Evolutionary conservation across 2,329 filamentous ascomycete genomes (phyloP), one percentile per base, ranked within the genome.

Genomic region (Colletotrichum eremochloae): DNA sequence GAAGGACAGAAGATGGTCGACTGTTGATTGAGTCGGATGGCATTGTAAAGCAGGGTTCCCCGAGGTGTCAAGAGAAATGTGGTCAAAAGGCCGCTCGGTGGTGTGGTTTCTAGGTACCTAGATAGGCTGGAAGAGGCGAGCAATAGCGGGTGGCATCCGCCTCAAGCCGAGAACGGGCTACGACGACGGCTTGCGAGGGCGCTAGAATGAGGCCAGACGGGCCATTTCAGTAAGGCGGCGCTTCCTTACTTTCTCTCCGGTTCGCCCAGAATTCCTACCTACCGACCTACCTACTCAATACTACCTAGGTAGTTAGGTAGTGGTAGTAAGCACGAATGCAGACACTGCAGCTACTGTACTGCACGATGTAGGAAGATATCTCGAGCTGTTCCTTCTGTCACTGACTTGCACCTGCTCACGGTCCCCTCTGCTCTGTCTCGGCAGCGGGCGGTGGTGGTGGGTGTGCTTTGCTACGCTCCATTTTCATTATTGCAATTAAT

Each of bases 201-300:
- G 48, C 50, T 52, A 57, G 50, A 71, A 68, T 50, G 48, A 57
- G 64, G 63, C 68, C 63, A 58, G 42, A 50, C 64, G 50, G 68
- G 36, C 57, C 57, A 42, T 44, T 29, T 24, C 56, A 68, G 48
- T 8, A n/a, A n/a, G 46, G 50, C 58, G 44, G 11, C 56, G 68
- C 64, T 68, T 68, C 24, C 67, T 69, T 65, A 44, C 42, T 64
- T 33, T n/a, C 29, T 31, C 11, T 44, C 61, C 5, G 14, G 50
- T 53, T 31, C 36, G 15, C 14, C 33, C 20, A n/a, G 31, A 36
- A 12, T 20, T 15, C 24, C 24, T 31, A 14, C 24, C 24, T 24
- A 24, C 24, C 24, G 24, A 24, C 24, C 24, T 24, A 24, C 24
- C 24, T 24, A 24, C 24, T 24, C 24, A 24, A 24, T 24, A 24